Conservation (phyloP, 2,329 filamentous ascomycete genomes). For the Colletotrichum musae region DNA sequence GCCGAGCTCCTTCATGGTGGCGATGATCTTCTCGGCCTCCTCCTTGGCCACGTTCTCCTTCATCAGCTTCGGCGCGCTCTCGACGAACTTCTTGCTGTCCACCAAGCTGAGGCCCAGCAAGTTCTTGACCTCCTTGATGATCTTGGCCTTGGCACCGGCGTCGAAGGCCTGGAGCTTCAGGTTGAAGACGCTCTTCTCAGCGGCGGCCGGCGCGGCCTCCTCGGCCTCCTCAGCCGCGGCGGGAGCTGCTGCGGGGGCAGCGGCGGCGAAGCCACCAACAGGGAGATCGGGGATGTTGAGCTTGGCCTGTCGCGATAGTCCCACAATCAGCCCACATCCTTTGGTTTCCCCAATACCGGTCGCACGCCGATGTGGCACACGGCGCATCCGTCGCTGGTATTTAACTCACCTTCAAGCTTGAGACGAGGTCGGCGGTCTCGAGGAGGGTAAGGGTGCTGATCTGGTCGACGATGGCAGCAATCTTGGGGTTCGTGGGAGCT, state of each 20-base stretch:
- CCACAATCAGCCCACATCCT: conserved; percentile 31
- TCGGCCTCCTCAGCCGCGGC: conserved; percentile 85
- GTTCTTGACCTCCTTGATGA: conserved; percentile 99
- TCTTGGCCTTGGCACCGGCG: conserved; percentile 91
- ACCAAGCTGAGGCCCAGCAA: conserved; percentile 96
- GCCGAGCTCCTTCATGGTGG: conserved; percentile 92
- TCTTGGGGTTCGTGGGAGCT: conserved; percentile 83
- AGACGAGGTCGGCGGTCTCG: conserved; percentile 96
- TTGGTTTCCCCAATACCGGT: not conserved
- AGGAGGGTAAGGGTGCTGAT: conserved; percentile 98
- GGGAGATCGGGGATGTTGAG: conserved; percentile 99
- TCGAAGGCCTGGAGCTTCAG: conserved; percentile 95
- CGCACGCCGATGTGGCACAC: not conserved
- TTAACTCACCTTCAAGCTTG: conserved; percentile 86
- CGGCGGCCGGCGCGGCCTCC: conserved; percentile 87
- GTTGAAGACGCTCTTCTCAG: conserved; percentile 98
- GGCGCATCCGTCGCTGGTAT: not conserved
- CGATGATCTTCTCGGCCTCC: conserved; percentile 98
- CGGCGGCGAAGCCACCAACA: conserved; percentile 88
- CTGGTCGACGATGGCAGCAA: conserved; percentile 94
- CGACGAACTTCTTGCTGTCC: conserved; percentile 99
- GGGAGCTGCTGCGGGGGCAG: conserved; percentile 65
- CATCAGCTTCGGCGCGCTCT: conserved; percentile 97
- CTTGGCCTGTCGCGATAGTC: conserved; percentile 73
- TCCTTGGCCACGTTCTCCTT: conserved; percentile 99